Conservation (phyloP, 129 eudicot genomes). For the Ambrosia artemisiifolia region DNA sequence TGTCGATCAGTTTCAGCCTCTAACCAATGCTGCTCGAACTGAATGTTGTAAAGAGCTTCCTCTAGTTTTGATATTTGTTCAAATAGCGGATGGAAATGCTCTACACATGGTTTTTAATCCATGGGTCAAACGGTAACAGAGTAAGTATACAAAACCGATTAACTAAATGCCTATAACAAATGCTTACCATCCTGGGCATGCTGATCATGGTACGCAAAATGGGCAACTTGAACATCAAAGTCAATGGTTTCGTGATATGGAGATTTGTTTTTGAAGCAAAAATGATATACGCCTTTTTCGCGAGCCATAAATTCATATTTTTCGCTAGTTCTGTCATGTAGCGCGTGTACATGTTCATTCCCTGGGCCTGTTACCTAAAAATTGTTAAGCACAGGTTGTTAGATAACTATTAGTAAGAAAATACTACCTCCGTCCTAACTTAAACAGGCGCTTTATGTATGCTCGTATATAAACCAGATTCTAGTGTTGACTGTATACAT, state of each 20-base stretch:
- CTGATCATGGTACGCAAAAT: conserved; percentile 57
- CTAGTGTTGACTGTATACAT: neutral
- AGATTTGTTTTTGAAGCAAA: conserved; percentile 78
- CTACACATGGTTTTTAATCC: conserved; percentile 33
- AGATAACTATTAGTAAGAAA: conserved; percentile 1
- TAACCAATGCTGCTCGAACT: conserved; percentile 95
- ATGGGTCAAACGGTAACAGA: neutral
- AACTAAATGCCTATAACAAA: neutral
- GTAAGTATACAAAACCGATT: neutral
- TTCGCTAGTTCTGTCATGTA: conserved; percentile 62
- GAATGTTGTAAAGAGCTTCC: conserved; percentile 92
- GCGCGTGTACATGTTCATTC: conserved; percentile 59
- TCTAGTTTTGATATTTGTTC: conserved; percentile 78
- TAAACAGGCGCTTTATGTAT: neutral
- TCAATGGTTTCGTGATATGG: conserved; percentile 87
- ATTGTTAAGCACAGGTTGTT: neutral
- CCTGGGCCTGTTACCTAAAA: conserved; percentile 75
- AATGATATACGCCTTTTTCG: conserved; percentile 55
- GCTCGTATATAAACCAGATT: neutral
- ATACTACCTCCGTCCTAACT: neutral
- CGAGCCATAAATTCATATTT: conserved; percentile 75
- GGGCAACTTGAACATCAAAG: conserved; percentile 81
- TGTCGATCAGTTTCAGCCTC: conserved; percentile 95
- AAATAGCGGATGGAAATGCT: conserved; percentile 75
- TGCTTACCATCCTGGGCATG: conserved; percentile 80